Base-by-base conservation (phyloP, 345 rosid species). In the Eucalyptus albens region DNA sequence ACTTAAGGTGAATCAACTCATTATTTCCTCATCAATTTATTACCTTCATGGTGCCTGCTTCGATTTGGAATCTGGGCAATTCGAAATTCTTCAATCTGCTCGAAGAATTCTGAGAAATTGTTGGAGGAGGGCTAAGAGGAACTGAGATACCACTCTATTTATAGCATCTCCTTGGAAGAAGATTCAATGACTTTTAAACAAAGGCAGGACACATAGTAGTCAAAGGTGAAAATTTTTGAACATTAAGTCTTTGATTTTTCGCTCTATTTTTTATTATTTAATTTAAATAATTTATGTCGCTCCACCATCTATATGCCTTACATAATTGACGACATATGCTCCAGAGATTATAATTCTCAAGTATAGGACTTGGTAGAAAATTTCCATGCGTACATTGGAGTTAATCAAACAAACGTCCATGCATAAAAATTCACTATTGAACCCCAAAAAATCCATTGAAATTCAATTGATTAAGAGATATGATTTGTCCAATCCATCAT, bases 171-270 rank as follows among this genome's bases (percentile, higher is more conserved):
- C 44, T 9, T 17, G 24, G 81, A 33, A 69, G 24, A 69, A 17
- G 26, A 33, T 9, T 69, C 24, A 19, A 31, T 31, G 11, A 67
- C 4, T 67, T 56, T 24, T 31, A 15, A 67, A 67, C 40, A 16
- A 67, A 67, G 42, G 80, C 22, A 15, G 40, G 80, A 16, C 42
- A 67, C 19, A 2, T 4, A 16, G 80, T 67, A 9, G 42, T 15
- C 77, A n/a, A 7, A n/a, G 0, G 37, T n/a, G 37, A 8, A 67
- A 31, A 0, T 67, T 67, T 17, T 3, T 31, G 1, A 67, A 67
- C 72, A 13, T 14, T 65, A 65, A 14, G 72, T 65, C 72, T 62
- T 62, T 29, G 37, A 1, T 2, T 29, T 65, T 65, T 65, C 5
- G 10, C 72, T 29, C 33, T 13, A 27, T 62, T 29, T 29, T n/a